Conservation (phyloP, 2,329 filamentous ascomycete species). For the Blastomyces emzantsi region DNA sequence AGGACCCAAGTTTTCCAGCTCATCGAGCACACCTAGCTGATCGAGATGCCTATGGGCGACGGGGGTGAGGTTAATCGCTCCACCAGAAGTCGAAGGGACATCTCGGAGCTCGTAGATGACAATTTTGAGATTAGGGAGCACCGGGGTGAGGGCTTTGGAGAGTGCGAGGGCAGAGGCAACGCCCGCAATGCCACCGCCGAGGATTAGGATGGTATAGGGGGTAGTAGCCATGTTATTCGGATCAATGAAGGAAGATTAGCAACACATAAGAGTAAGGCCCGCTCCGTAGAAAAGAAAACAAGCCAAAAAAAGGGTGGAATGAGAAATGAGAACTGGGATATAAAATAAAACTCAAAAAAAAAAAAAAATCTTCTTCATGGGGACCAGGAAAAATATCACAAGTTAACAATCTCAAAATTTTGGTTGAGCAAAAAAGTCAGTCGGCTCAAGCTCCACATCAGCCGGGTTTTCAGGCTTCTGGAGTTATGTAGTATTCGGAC, state of each 20-base stretch:
- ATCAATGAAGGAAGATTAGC: not conserved
- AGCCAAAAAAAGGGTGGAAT: not conserved
- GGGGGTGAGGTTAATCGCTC: constrained; percentile 38
- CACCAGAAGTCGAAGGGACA: constrained; percentile 35
- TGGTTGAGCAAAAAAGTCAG: not conserved
- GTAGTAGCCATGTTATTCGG: not conserved
- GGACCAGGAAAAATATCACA: not conserved
- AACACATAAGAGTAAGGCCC: not conserved
- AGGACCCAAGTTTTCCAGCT: constrained; percentile 31
- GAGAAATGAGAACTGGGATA: not conserved
- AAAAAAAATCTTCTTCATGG: too few species aligned
- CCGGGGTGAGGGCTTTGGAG: constrained; percentile 15
- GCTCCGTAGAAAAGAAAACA: not conserved
- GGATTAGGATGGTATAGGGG: constrained; percentile 16
- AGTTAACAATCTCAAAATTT: not conserved
- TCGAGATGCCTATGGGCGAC: constrained; percentile 38
- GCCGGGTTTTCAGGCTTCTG: not conserved
- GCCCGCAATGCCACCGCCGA: constrained; percentile 19
- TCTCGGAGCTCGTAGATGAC: constrained; percentile 35
- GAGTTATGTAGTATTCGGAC: not conserved
- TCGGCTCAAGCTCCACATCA: not conserved
- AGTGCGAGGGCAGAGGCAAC: constrained; percentile 18
- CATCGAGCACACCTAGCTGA: constrained; percentile 33
- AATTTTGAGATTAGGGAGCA: constrained; percentile 22
- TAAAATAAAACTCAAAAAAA: too few species aligned